A percentile compares a stretch with the other conserved stretches of the same genome.
phyloP scores from a whole-genome alignment of 768 basidiomycete species.

The Termitomyces eurrhizus region DNA sequence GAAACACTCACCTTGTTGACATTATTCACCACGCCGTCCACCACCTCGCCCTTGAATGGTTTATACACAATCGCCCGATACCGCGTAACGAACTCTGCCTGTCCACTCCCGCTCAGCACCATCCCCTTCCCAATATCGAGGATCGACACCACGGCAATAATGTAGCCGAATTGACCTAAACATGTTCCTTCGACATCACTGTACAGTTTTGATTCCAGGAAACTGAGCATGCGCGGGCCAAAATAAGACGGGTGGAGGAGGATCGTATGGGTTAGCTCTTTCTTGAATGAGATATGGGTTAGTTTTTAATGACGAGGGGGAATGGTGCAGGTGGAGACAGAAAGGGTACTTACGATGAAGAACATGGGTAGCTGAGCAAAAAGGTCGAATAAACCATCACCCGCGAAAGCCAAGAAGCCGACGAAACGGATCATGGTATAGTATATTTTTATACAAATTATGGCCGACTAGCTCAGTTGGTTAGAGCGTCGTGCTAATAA shows the following conservation, averaged over 20 bases:
- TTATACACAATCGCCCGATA: conserved; percentile 99
- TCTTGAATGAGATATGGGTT: conserved; percentile 42
- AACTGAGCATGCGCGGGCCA: conserved; percentile 91
- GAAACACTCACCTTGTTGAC: conserved; percentile 79
- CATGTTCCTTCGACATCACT: conserved; percentile 98
- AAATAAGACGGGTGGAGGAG: conserved; percentile 98
- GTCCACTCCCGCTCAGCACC: conserved; percentile 87
- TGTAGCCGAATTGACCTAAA: conserved; percentile 91
- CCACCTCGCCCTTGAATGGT: conserved; percentile 99
- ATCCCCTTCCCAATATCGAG: conserved; percentile 91
- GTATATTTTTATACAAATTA: neutral
- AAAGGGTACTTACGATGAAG: conserved; percentile 55
- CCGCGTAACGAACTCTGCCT: conserved; percentile 92
- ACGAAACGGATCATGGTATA: too few relatives aligned
- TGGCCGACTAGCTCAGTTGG: conserved; percentile 74
- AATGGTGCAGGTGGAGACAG: neutral
- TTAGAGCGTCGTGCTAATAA: conserved; percentile 93
- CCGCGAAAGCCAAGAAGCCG: neutral
- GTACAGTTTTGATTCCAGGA: conserved; percentile 90
- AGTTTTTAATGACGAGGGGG: neutral
- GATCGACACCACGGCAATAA: conserved; percentile 89
- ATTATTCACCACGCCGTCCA: conserved; percentile 93
- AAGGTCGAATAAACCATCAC: neutral
- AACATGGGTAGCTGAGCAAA: conserved; percentile 4
- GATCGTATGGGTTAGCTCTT: conserved; percentile 96